These are phyloP conservation scores for Quercus dentata DNA, from an alignment of 306 rosid species.

Conservation along the genomic window DNA sequence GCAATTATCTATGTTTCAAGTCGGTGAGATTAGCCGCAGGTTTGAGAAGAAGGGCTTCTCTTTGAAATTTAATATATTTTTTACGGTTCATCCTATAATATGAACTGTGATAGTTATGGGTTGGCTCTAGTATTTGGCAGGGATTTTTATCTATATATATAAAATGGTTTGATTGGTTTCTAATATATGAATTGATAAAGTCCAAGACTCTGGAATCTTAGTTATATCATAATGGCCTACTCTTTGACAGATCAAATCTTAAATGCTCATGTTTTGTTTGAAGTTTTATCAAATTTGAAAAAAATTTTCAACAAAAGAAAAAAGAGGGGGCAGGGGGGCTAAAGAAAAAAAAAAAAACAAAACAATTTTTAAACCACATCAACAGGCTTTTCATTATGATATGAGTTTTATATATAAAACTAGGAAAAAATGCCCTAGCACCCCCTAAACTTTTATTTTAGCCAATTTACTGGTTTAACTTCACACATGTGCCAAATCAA, in stretches of 20 bases:
- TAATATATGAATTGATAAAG: background rate
- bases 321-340: no score
- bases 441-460: no score
- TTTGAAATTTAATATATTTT: conserved; percentile 47
- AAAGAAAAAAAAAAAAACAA: no score
- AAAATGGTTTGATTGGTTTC: background rate
- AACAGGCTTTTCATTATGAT: no score
- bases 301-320: no score
- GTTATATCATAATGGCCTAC: background rate
- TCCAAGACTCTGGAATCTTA: background rate
- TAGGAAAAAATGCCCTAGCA: no score
- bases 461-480: no score
- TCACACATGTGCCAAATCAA: no score
- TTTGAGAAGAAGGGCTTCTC: conserved; percentile 94
- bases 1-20: conserved; percentile 32
- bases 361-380: no score
- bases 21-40: conserved; percentile 81
- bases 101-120: background rate
- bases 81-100: background rate
- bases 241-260: background rate
- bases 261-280: no score
- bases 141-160: background rate
- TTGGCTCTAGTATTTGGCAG: background rate
- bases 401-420: no score
- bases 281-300: no score